phyloP scores from a whole-genome alignment of 1,139 yeast species.

The Pichia terricola region DNA sequence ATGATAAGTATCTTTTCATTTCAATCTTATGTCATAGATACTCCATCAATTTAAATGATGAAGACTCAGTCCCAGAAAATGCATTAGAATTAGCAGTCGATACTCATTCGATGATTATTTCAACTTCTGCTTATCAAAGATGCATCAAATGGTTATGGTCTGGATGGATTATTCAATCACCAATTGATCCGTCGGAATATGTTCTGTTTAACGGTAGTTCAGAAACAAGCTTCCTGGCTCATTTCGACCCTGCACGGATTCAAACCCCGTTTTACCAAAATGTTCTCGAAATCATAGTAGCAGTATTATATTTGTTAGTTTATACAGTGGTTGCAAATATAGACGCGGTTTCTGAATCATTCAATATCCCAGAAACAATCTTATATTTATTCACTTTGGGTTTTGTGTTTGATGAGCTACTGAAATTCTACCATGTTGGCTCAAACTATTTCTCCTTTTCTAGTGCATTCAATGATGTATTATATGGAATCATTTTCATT shows the following conservation, averaged over 20 bases:
- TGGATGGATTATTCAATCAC: constrained; percentile 82
- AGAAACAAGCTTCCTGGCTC: constrained; percentile 47
- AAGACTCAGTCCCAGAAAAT: constrained; percentile 52
- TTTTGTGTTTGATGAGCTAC: constrained; percentile 54
- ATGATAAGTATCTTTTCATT: constrained; percentile 59
- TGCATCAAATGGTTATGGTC: constrained; percentile 89
- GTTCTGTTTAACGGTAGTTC: constrained; percentile 54
- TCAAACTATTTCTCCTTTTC: constrained; percentile 64
- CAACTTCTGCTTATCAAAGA: constrained; percentile 74
- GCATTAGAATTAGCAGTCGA: constrained; percentile 83
- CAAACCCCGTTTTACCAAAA: constrained; percentile 82
- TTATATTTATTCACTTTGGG: constrained; percentile 64
- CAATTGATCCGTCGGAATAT: constrained; percentile 60
- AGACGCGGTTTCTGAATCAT: constrained; percentile 20
- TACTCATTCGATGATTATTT: constrained; percentile 68
- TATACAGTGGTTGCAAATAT: constrained; percentile 60
- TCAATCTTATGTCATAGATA: constrained; percentile 75
- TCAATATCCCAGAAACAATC: constrained; percentile 39
- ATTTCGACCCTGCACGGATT: constrained; percentile 74
- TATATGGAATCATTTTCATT: constrained; percentile 46
- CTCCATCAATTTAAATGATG: constrained; percentile 53
- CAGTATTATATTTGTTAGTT: constrained; percentile 52
- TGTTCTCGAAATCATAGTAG: constrained; percentile 55
- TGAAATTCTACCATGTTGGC: constrained; percentile 73
- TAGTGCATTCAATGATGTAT: constrained; percentile 66